phyloP scores from a whole-genome alignment of 805 yeast genomes.

The Zygosaccharomyces lentus region DNA sequence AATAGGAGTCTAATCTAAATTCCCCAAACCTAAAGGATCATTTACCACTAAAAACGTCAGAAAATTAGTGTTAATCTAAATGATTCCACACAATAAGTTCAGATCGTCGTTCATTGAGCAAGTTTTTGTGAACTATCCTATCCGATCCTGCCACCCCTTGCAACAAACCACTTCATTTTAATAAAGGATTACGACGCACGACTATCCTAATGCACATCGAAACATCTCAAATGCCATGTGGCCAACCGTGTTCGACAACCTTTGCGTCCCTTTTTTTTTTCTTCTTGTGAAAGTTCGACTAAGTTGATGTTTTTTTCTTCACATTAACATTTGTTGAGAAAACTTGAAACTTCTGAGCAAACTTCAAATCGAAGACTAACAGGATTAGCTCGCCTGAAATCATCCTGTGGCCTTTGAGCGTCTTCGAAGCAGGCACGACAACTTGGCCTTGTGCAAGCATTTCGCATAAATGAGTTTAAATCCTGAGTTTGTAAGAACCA shows the following conservation, averaged over 20 bases:
- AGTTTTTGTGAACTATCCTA: no score
- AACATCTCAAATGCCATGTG: no score
- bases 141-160: no score
- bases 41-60: no score
- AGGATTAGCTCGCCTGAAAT: neutral
- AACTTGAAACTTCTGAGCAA: neutral
- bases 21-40: no score
- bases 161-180: neutral
- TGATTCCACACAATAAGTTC: no score
- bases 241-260: no score
- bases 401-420: neutral
- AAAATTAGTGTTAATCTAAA: no score
- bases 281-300: neutral
- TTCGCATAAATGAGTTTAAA: neutral
- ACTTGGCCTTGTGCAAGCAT: neutral
- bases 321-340: neutral
- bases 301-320: neutral
- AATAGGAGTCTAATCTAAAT: no score
- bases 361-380: neutral
- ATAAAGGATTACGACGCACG: neutral
- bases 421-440: neutral
- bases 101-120: no score
- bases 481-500: conserved; percentile 30
- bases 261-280: neutral
- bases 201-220: no score